Base-by-base conservation (phyloP, 345 rosid species). In the Hibiscus trionum region DNA sequence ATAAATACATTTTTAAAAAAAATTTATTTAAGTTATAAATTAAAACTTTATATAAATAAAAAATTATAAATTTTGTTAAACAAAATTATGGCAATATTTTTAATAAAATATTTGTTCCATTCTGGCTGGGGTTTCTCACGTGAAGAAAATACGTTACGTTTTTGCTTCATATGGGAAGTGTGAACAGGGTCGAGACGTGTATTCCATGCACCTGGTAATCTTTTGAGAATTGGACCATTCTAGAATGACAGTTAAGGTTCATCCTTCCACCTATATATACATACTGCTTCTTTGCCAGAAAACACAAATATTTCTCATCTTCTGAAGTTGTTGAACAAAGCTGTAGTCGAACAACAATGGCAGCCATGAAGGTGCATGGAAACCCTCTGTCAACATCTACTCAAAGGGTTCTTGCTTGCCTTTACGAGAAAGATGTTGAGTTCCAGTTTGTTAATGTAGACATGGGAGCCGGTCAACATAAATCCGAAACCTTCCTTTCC, bases 381-480 rank as follows among this genome's bases (percentile, higher is more conserved):
- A 57, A 11, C 42, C 71, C 74, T 26, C 0, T 77, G 16, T 88
- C 94, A 21, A 79, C 89, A 0, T 84, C 88, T n/a, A 61, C 88
- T 21, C 80, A 78, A 88, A 76, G 92, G 12, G 85, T 78, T 37
- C 72, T 86, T 2, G 86, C 77, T 11, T 17, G 79, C 79, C 90
- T 87, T 6, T 75, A 86, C 77, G 97, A 92, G 86, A 90, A 90
- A 67, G 87, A 73, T 0, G 62, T 86, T 11, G 86, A 82, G 0
- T 92, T 84, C 59, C 87, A 90, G 77, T 55, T 92, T 3, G 76
- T 85, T 73, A 69, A 59, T 2, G 82, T 92, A 4, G 75, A 90
- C 67, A 33, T 88, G 88, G 42, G 4, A 15, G 71, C 82, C 2
- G 89, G 90, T 6, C 88, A 84, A 44, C 97, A 90, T 77, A 92